These are phyloP conservation scores for Talaromyces atroroseus DNA, from an alignment of 2,329 filamentous ascomycete genomes.

Conservation along the genomic window DNA sequence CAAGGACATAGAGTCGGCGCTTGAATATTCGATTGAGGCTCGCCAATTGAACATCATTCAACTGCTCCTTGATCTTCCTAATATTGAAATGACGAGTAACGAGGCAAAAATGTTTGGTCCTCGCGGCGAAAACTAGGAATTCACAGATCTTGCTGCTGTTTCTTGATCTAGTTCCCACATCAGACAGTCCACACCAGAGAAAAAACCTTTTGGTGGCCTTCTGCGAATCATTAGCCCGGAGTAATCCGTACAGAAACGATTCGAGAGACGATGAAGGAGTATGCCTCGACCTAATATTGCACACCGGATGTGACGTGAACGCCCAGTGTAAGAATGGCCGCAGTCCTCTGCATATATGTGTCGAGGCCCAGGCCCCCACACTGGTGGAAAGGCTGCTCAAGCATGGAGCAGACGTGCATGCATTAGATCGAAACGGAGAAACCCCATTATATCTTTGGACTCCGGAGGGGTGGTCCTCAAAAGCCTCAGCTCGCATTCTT, in stretches of 20 bases:
- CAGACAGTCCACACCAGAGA: background rate
- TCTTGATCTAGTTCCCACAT: background rate
- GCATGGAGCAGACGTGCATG: constrained; percentile 16
- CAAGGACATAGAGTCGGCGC: constrained; percentile 2
- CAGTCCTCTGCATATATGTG: constrained; percentile 6
- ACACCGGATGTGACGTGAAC: constrained; percentile 15
- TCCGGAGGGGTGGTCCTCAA: too few relatives aligned
- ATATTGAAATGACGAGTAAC: background rate
- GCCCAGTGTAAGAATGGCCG: constrained; percentile 4
- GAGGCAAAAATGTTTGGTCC: background rate
- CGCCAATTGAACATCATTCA: background rate
- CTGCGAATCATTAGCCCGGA: background rate
- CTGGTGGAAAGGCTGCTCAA: constrained; percentile 12
- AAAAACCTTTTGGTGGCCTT: background rate
- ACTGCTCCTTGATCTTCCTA: background rate
- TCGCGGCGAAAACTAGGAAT: background rate
- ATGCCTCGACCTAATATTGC: constrained; percentile 10
- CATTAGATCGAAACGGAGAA: constrained; percentile 9
- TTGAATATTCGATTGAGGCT: constrained; percentile 2
- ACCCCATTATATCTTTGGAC: constrained; percentile 16
- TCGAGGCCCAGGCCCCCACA: constrained; percentile 12
- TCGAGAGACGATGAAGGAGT: background rate
- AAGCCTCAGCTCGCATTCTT: background rate
- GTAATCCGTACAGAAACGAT: background rate
- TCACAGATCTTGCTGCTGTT: background rate